phyloP scores from a whole-genome alignment of 139 green algal genomes.

The Asterochloris sp. region DNA sequence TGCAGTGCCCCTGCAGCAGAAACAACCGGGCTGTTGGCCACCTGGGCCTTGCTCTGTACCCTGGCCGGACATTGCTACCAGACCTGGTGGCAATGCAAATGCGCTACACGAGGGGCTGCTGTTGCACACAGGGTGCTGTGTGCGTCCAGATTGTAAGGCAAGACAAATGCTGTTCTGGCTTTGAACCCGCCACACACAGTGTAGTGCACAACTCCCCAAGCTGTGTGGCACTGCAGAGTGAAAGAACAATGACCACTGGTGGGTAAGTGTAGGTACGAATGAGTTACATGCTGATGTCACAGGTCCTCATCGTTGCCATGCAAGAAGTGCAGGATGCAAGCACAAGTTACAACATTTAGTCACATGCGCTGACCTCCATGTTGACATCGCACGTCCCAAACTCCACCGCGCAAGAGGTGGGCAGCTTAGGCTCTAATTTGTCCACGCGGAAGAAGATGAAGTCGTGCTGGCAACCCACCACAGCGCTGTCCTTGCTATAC shows the following conservation, averaged over 20 bases:
- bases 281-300: too few species aligned
- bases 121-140: not conserved
- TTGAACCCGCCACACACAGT: too few species aligned
- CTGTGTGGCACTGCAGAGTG: too few species aligned
- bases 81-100: not conserved
- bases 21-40: not conserved
- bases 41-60: not conserved
- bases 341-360: not conserved
- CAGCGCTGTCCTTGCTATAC: not conserved
- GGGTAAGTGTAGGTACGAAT: too few species aligned
- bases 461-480: too few species aligned
- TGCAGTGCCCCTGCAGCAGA: constrained; percentile 2
- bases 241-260: too few species aligned
- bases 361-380: not conserved
- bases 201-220: too few species aligned
- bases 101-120: not conserved
- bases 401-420: not conserved
- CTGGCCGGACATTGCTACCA: not conserved
- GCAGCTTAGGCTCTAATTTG: not conserved
- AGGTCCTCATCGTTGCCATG: not conserved
- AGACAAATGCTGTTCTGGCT: not conserved
- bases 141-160: not conserved
- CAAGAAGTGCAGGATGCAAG: not conserved
- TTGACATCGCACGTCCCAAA: not conserved
- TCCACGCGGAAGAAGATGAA: not conserved